These are phyloP conservation scores for Caloboletus inedulis DNA, from an alignment of 1,284 basidiomycete species.

Conservation along the genomic window DNA sequence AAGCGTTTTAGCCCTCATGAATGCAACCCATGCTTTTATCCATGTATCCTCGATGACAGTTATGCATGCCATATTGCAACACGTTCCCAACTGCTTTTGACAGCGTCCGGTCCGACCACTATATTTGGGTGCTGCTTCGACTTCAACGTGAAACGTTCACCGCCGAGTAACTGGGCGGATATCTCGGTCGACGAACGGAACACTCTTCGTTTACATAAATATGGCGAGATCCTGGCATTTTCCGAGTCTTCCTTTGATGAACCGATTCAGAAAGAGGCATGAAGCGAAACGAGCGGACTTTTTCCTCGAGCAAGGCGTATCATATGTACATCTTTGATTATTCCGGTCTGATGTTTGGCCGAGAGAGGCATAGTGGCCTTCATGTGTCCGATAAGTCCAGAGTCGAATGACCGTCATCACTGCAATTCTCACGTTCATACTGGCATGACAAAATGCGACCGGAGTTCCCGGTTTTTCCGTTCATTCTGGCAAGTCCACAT, in stretches of 20 bases:
- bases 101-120: not conserved
- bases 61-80: slow-evolving; percentile 6
- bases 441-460: not conserved
- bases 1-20: slow-evolving; percentile 18
- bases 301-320: not conserved
- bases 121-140: slow-evolving; percentile 5
- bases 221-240: slow-evolving; percentile 17
- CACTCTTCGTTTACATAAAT: not conserved
- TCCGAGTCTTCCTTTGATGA: slow-evolving; percentile 17
- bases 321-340: not conserved
- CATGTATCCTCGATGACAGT: slow-evolving; percentile 20
- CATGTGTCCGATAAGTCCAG: not conserved
- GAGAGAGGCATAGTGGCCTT: too few relatives aligned
- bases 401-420: not conserved
- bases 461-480: not conserved
- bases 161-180: not conserved
- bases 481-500: not conserved
- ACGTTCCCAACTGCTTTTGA: slow-evolving; percentile 5
- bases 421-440: not conserved
- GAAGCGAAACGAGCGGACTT: not conserved
- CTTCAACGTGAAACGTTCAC: not conserved
- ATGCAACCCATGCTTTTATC: slow-evolving; percentile 26
- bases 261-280: slow-evolving; percentile 1
- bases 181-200: slow-evolving; percentile 2
- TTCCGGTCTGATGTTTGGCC: not conserved